Percentiles rank a stretch among this genome's conserved stretches.
Evolutionary conservation across 2,329 filamentous ascomycete species (phyloP).

Genomic region (Magnaporthiopsis poae): DNA sequence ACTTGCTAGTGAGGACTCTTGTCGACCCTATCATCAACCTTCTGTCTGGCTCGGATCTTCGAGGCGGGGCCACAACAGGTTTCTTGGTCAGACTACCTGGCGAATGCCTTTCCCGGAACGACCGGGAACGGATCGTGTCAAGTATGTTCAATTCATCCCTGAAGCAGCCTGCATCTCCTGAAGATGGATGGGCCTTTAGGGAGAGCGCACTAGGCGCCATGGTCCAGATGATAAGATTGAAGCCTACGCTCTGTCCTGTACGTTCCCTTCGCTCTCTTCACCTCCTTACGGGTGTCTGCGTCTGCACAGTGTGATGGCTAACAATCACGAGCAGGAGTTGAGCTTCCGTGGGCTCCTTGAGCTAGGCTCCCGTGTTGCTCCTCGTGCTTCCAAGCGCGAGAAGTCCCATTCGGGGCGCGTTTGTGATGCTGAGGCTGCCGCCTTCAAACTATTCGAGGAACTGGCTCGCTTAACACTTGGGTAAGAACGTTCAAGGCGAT

Average conservation of each 20-base stretch:
- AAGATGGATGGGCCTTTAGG: conserved; percentile 16
- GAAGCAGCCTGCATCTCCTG: neutral
- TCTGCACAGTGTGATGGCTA: neutral
- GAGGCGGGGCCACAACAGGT: neutral
- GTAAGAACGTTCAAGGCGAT: conserved; percentile 9
- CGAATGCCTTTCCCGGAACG: neutral
- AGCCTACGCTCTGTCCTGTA: conserved; percentile 41
- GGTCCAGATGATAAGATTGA: conserved; percentile 35
- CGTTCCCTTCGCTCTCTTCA: neutral
- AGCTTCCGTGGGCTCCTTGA: conserved; percentile 17
- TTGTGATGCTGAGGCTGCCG: neutral
- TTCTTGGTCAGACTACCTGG: neutral
- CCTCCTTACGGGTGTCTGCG: neutral
- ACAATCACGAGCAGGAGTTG: conserved; percentile 23
- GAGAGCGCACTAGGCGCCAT: conserved; percentile 34
- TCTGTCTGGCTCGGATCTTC: neutral
- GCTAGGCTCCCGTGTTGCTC: neutral
- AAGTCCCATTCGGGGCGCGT: neutral
- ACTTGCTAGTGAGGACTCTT: neutral
- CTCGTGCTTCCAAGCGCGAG: neutral
- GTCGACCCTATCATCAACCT: conserved; percentile 1
- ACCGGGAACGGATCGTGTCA: conserved; percentile 2
- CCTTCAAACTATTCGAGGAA: conserved; percentile 12
- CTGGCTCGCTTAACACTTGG: conserved; percentile 15
- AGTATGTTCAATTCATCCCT: neutral